phyloP scores from a whole-genome alignment of 163 green algal genomes.

The Scenedesmus sp. region DNA sequence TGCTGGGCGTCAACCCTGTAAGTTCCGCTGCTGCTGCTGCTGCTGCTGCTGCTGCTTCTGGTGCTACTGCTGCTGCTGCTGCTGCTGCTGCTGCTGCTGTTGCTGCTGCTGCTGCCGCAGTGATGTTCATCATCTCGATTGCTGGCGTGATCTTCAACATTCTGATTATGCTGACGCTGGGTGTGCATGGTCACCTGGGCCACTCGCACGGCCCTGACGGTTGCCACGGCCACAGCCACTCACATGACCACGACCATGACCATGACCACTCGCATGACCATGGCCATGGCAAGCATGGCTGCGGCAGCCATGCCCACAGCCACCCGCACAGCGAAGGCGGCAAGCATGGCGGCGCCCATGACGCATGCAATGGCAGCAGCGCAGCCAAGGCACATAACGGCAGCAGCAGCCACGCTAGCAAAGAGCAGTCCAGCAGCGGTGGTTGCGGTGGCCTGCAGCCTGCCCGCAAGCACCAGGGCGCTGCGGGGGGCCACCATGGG shows the following conservation, averaged over 20 bases:
- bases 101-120: conserved; percentile 61
- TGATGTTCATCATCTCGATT: conserved; percentile 93
- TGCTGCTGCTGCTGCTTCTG: too few relatives aligned
- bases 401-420: conserved; percentile 28
- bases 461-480: conserved; percentile 18
- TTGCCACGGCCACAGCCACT: conserved; percentile 49
- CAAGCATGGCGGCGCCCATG: conserved; percentile 49
- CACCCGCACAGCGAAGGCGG: conserved; percentile 52
- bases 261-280: conserved; percentile 55
- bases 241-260: conserved; percentile 63
- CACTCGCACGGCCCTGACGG: conserved; percentile 51
- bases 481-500: neutral
- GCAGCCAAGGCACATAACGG: neutral
- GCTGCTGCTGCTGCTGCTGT: neutral
- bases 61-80: neutral
- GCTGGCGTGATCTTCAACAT: conserved; percentile 92
- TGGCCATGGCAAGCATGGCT: conserved; percentile 19
- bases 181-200: conserved; percentile 71
- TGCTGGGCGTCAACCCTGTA: too few relatives aligned
- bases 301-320: conserved; percentile 53
- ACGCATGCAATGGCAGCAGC: neutral
- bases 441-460: conserved; percentile 14
- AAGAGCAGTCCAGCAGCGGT: neutral
- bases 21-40: neutral
- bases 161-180: conserved; percentile 83